Percentiles rank a stretch among this genome's conserved stretches.
Conservation (phyloP, 192 early-diverging fungal genomes). For the Phycomyces blakesleeanus region DNA sequence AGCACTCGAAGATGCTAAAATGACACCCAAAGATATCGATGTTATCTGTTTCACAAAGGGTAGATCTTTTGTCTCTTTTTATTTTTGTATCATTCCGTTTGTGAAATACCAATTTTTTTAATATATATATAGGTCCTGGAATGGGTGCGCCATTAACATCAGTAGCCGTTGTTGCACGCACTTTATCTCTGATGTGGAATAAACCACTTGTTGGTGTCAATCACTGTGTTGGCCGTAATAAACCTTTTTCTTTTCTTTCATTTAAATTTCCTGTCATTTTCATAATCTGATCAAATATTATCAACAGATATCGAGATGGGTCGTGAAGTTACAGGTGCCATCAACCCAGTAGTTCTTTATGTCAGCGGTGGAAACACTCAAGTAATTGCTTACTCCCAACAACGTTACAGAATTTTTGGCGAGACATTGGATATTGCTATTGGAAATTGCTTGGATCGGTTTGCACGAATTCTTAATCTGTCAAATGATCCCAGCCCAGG, state of each 20-base stretch:
- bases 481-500: slow-evolving; percentile 97
- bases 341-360: slow-evolving; percentile 94
- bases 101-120: background rate
- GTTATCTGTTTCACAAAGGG: slow-evolving; percentile 95
- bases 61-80: background rate
- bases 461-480: slow-evolving; percentile 88
- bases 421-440: slow-evolving; percentile 98
- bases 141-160: slow-evolving; percentile 95
- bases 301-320: slow-evolving; percentile 94
- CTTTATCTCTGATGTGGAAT: slow-evolving; percentile 86
- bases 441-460: slow-evolving; percentile 97
- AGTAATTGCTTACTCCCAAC: slow-evolving; percentile 95
- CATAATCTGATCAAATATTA: slow-evolving; percentile 2
- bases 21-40: slow-evolving; percentile 76
- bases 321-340: slow-evolving; percentile 88
- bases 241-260: too few relatives aligned
- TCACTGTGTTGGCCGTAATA: slow-evolving; percentile 92
- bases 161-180: slow-evolving; percentile 90
- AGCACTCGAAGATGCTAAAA: slow-evolving; percentile 72
- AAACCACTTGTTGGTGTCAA: slow-evolving; percentile 94
- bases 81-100: background rate
- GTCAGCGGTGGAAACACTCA: slow-evolving; percentile 99
- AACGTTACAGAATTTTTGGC: slow-evolving; percentile 94
- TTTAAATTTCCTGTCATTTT: background rate
- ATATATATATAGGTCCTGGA: slow-evolving; percentile 75